Evolutionary conservation across 208 protist genomes (phyloP).

Genomic region (Trichomonas gallinae): DNA sequence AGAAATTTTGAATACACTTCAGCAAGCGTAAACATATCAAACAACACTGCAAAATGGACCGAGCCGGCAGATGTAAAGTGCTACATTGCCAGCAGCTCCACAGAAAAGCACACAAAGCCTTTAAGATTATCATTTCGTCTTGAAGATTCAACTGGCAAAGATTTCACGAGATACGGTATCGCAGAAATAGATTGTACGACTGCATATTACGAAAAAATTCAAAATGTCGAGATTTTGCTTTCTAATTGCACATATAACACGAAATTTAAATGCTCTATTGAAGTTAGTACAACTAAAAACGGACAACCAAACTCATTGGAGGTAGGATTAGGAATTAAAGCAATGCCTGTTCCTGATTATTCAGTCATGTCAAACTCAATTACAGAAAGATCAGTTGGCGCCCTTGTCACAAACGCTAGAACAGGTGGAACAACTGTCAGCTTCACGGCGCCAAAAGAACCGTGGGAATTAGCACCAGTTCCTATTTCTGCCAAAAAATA

Average conservation of each 20-base stretch:
- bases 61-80: not conserved
- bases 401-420: not conserved
- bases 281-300: not conserved
- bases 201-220: not conserved
- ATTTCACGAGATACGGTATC: not conserved
- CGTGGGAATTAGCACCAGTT: not conserved
- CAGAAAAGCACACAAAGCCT: not conserved
- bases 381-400: not conserved
- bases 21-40: not conserved
- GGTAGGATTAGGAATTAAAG: not conserved
- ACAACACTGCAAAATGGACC: not conserved
- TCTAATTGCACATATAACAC: not conserved
- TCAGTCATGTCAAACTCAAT: not conserved
- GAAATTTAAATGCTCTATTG: not conserved
- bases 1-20: not conserved
- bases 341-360: not conserved
- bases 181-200: not conserved
- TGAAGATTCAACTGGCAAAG: not conserved
- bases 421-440: not conserved
- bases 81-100: not conserved
- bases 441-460: not conserved
- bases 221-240: not conserved
- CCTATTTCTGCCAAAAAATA: not conserved
- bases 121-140: not conserved
- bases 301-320: not conserved